Evolutionary conservation across 768 basidiomycete genomes (phyloP), one percentile per base, ranked within the genome.

Genomic region (Clavaria fumosa): DNA sequence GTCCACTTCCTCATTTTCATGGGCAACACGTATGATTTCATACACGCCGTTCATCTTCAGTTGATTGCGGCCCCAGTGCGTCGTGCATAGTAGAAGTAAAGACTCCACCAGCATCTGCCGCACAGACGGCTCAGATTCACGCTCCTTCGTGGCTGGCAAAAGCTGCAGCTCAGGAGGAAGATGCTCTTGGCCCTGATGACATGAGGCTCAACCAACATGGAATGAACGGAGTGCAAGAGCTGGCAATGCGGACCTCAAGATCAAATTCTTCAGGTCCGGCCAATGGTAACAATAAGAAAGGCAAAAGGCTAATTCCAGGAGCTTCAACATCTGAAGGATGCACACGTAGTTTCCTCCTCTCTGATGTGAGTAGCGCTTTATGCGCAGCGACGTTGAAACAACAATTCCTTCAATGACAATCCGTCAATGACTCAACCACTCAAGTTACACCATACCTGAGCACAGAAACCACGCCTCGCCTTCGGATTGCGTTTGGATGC

Each of bases 181-280:
- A 30, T 73, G 75, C 46, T 99, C 95, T 62, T 88, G 82, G 28
- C 86, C 85, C 81, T 93, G 49, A 23, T n/a, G n/a, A n/a, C n/a
- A n/a, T n/a, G 28, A 20, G 17, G 31, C 20, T 34, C 31, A 11
- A 31, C 23, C 21, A 41, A 5, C 17, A 33, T 20, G 18, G 7
- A 28, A 33, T 22, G 23, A 19, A 26, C 22, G 23, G 17, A 18
- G 23, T 26, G 23, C 21, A 22, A 31, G 22, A 23, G 19, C 2
- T n/a, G 7, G 23, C 27, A 11, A 32, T 17, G 38, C 64, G 37
- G 46, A 85, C 86, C 43, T 96, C 91, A 1, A 93, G 64, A 40
- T 95, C 90, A 42, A 85, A 78, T 56, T 97, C 95, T 56, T 97
- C 95, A 1, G 89, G 81, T 4, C 93, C 91, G 28, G 93, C 89